A percentile compares a stretch with the other conserved stretches of the same genome.
Evolutionary conservation across 169 alveolate species (phyloP).

Genomic region (Eimeria praecox): DNA sequence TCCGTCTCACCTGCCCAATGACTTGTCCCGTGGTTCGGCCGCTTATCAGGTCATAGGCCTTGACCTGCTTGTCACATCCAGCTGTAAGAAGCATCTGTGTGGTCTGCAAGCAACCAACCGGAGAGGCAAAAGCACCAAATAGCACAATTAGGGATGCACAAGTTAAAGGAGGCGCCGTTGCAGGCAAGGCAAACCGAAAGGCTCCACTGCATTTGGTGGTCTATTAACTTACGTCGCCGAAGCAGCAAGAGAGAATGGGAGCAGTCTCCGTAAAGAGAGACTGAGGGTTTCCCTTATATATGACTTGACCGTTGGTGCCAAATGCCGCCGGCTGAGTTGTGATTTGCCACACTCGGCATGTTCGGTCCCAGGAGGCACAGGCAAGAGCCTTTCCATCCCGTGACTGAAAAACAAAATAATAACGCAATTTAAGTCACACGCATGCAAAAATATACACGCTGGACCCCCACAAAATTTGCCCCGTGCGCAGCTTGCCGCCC

Average conservation of each 20-base stretch:
- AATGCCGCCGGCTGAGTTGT: slow-evolving; percentile 70
- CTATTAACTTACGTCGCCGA: slow-evolving; percentile 75
- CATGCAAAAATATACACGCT: neutral
- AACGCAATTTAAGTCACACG: too few relatives aligned
- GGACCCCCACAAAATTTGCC: neutral
- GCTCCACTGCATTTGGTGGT: neutral
- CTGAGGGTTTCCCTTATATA: slow-evolving; percentile 68
- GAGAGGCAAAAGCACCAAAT: neutral
- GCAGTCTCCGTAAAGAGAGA: slow-evolving; percentile 77
- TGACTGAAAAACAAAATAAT: slow-evolving; percentile 31
- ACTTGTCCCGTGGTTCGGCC: slow-evolving; percentile 70
- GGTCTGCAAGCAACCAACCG: slow-evolving; percentile 7
- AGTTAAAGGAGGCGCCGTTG: neutral
- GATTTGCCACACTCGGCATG: slow-evolving; percentile 81
- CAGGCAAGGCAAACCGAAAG: neutral
- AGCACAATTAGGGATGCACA: neutral
- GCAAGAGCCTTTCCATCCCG: slow-evolving; percentile 75
- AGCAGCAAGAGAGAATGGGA: slow-evolving; percentile 72
- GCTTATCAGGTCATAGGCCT: slow-evolving; percentile 71
- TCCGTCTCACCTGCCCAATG: slow-evolving; percentile 78
- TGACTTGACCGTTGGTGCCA: slow-evolving; percentile 32
- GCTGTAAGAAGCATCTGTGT: slow-evolving; percentile 73
- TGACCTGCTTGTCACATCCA: slow-evolving; percentile 80
- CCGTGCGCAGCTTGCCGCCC: neutral
- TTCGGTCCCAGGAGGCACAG: slow-evolving; percentile 81